Percentiles rank a stretch among this genome's conserved stretches.
Conservation (phyloP, 257 asterid genomes). For the Capsicum pubescens region DNA sequence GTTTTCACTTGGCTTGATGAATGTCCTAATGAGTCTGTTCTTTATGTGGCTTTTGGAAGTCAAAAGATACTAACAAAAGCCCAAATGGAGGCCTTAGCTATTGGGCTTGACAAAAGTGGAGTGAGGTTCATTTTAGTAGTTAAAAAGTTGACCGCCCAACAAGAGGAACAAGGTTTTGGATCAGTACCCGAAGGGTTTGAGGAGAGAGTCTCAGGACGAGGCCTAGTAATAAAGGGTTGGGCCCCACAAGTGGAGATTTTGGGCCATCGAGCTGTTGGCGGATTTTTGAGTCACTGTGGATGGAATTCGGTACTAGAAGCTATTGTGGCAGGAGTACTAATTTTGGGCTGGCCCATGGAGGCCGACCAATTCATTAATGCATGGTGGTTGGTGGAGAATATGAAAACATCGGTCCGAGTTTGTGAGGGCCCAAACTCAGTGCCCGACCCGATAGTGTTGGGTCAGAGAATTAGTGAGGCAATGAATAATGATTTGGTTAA, state of each 20-base stretch:
- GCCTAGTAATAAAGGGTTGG: conserved; percentile 68
- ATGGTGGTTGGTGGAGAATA: conserved; percentile 55
- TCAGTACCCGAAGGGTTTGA: conserved; percentile 56
- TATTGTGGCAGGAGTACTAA: conserved; percentile 56
- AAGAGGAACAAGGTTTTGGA: conserved; percentile 55
- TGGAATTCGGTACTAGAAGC: conserved; percentile 82
- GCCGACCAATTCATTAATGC: conserved; percentile 76
- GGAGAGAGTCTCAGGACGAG: conserved; percentile 49
- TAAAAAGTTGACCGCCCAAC: conserved; percentile 52
- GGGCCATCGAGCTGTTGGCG: conserved; percentile 61
- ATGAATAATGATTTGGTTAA: conserved; percentile 45
- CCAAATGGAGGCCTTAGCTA: conserved; percentile 64
- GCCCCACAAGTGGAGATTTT: conserved; percentile 71
- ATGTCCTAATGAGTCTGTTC: conserved; percentile 54
- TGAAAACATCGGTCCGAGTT: conserved; percentile 46
- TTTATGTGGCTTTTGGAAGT: conserved; percentile 78
- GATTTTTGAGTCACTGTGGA: conserved; percentile 81
- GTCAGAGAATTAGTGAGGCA: conserved; percentile 46
- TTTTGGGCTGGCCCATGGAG: conserved; percentile 90
- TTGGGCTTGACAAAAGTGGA: conserved; percentile 66
- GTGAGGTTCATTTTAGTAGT: conserved; percentile 65
- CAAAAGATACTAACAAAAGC: conserved; percentile 58
- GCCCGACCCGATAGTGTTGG: conserved; percentile 60
- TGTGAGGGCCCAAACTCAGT: conserved; percentile 56
- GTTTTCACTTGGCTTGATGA: conserved; percentile 57